phyloP scores from a whole-genome alignment of 78 protist species.

The Mantamonas sphyraenae region DNA sequence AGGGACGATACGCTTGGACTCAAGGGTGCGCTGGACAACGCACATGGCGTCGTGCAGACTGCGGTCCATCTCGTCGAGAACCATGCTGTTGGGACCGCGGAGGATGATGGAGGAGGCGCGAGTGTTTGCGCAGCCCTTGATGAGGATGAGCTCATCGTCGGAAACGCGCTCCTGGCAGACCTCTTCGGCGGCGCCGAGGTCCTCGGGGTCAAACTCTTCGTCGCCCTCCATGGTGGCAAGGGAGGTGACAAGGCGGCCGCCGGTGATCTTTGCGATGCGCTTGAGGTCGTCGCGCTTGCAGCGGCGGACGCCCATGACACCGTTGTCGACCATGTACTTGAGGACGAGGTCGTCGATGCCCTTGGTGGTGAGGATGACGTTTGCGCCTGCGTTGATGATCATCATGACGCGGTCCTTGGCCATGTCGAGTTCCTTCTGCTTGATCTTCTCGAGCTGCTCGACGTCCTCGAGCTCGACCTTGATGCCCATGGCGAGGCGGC shows the following conservation, averaged over 20 bases:
- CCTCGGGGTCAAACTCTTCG: constrained; percentile 74
- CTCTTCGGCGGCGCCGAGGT: constrained; percentile 71
- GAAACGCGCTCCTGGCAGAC: constrained; percentile 74
- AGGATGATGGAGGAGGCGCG: constrained; percentile 72
- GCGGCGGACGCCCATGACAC: constrained; percentile 91
- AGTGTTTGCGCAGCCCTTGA: constrained; percentile 16
- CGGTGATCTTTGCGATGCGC: constrained; percentile 91
- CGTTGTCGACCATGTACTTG: constrained; percentile 91
- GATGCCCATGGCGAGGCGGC: constrained; percentile 75
- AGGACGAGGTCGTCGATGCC: constrained; percentile 92
- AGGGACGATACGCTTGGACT: constrained; percentile 76
- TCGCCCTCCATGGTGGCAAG: constrained; percentile 91
- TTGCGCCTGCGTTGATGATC: constrained; percentile 94
- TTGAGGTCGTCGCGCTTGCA: constrained; percentile 81
- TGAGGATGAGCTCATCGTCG: constrained; percentile 82
- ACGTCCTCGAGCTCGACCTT: constrained; percentile 85
- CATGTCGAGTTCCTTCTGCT: constrained; percentile 55
- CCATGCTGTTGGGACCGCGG: constrained; percentile 88
- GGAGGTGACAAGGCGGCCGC: constrained; percentile 72
- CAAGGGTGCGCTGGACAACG: constrained; percentile 88
- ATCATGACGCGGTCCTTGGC: constrained; percentile 67
- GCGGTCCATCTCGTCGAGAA: constrained; percentile 91
- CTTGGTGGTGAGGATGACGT: constrained; percentile 95
- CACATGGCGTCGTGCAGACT: constrained; percentile 97
- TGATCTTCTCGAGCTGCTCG: constrained; percentile 75